These are phyloP conservation scores for Drosera spatulata DNA, from an alignment of 179 eudicot genomes.

Conservation along the genomic window DNA sequence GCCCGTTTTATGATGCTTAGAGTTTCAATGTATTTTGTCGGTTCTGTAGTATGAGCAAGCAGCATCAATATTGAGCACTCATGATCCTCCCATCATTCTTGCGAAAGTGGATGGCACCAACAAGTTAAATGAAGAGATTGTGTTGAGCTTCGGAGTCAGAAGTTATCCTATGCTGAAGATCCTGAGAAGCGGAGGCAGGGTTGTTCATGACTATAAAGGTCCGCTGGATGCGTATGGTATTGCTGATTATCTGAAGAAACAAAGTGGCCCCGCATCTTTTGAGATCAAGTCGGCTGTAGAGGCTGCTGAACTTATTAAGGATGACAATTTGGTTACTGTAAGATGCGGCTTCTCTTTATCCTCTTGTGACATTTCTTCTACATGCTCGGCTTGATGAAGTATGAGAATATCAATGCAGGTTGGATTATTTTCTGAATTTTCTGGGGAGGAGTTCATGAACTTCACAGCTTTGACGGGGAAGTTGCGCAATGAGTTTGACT, in stretches of 20 bases:
- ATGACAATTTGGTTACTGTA: slow-evolving; percentile 54
- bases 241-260: slow-evolving; percentile 56
- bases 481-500: slow-evolving; percentile 72
- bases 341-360: slow-evolving; percentile 14
- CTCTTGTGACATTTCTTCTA: background rate
- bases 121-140: slow-evolving; percentile 55
- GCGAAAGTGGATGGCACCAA: slow-evolving; percentile 87
- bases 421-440: slow-evolving; percentile 74
- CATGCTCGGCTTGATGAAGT: background rate
- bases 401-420: slow-evolving; percentile 29
- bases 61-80: slow-evolving; percentile 43
- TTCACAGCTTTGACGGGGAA: slow-evolving; percentile 63
- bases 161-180: slow-evolving; percentile 88
- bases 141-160: slow-evolving; percentile 40
- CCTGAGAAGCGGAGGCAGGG: slow-evolving; percentile 61
- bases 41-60: slow-evolving; percentile 70
- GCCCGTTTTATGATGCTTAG: background rate
- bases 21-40: background rate
- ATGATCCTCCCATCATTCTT: slow-evolving; percentile 49
- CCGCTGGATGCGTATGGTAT: slow-evolving; percentile 86
- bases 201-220: slow-evolving; percentile 77
- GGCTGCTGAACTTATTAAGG: slow-evolving; percentile 32
- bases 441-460: slow-evolving; percentile 71
- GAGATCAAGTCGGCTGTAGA: slow-evolving; percentile 59
- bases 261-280: slow-evolving; percentile 66